A percentile compares a stretch with the other conserved stretches of the same genome.
These are phyloP conservation scores for Arthroderma uncinatum DNA, from an alignment of 2,329 filamentous ascomycete genomes.

Conservation along the genomic window DNA sequence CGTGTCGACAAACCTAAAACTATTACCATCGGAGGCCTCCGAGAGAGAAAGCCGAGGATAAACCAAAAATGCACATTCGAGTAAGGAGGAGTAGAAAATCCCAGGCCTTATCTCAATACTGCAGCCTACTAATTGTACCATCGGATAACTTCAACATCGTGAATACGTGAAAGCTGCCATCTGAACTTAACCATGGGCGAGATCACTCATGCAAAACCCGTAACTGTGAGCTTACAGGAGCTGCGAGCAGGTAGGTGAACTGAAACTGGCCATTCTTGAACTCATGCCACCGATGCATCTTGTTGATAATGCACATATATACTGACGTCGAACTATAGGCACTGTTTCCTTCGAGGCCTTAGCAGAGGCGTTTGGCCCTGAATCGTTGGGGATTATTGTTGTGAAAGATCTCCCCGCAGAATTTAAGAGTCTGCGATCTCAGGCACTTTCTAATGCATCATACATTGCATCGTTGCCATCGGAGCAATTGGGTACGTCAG, in stretches of 20 bases:
- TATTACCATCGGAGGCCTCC: background rate
- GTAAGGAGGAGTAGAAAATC: background rate
- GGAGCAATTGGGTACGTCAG: slow-evolving; percentile 53
- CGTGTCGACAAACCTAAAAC: too few species aligned
- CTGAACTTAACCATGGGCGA: background rate
- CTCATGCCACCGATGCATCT: background rate
- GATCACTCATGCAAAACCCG: slow-evolving; percentile 23
- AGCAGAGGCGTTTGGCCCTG: slow-evolving; percentile 69
- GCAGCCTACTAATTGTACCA: background rate
- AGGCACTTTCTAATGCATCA: slow-evolving; percentile 73
- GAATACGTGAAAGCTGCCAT: background rate
- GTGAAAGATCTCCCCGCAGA: slow-evolving; percentile 69
- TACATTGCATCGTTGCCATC: slow-evolving; percentile 73
- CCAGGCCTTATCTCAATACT: too few species aligned
- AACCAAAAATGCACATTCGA: too few species aligned
- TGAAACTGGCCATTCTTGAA: background rate
- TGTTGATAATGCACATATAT: slow-evolving; percentile 2
- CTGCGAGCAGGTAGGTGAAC: slow-evolving; percentile 34
- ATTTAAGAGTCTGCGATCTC: slow-evolving; percentile 60
- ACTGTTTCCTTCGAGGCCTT: slow-evolving; percentile 35
- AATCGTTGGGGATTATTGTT: slow-evolving; percentile 84
- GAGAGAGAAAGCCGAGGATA: background rate
- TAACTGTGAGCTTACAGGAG: slow-evolving; percentile 40
- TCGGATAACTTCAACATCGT: background rate
- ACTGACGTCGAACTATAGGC: slow-evolving; percentile 15